Base-by-base conservation (phyloP, 2,329 filamentous ascomycete species). In the Kalaharituber pfeilii region DNA sequence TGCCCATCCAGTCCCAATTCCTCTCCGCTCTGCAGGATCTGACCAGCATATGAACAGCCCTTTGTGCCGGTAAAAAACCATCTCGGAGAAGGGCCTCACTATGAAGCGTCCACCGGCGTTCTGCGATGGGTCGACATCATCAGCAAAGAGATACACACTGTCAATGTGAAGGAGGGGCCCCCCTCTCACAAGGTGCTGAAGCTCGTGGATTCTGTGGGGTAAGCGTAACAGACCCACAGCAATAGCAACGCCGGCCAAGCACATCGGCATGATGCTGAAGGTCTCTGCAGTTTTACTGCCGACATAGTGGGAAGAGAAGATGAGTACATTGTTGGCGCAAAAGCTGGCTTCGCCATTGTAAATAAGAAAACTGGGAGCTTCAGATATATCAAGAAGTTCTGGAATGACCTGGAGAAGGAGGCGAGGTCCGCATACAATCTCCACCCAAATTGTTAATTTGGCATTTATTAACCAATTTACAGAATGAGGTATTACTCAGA, bases 81-180 rank as follows among this genome's bases (percentile, higher is more conserved):
- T 13, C 74, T 88, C 27, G 82, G 81, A 59, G 84, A 89, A 68
- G 84, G 77, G 0, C 84, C 84, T 1, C 86, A 79, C 69, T 86
- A 80, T 70, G 82, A 87, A 67, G 71, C 75, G 56, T 70, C 70
- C 22, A 78, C 75, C 51, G 75, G 84, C 66, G 75, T 72, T 49
- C 70, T 89, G 56, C 82, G 84, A 59, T 87, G 86, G 67, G 78
- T 88, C 58, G 88, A 95, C 69, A 88, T 94, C 69, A 82, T 81
- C 67, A 79, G 82, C 66, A 76, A 83, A 66, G 78, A 80, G 57
- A 66, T 94, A 47, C 82, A 91, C 70, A 75, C 76, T 49, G 74
- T 91, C 56, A 75, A 85, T 62, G 72, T 93, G 24, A 66, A 68
- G 49, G 70, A 76, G 56, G 83, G 81, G 0, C 77, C 78, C 5